Base-by-base conservation (phyloP, 192 early-diverging fungal species). In the Entomortierella parvispora region DNA sequence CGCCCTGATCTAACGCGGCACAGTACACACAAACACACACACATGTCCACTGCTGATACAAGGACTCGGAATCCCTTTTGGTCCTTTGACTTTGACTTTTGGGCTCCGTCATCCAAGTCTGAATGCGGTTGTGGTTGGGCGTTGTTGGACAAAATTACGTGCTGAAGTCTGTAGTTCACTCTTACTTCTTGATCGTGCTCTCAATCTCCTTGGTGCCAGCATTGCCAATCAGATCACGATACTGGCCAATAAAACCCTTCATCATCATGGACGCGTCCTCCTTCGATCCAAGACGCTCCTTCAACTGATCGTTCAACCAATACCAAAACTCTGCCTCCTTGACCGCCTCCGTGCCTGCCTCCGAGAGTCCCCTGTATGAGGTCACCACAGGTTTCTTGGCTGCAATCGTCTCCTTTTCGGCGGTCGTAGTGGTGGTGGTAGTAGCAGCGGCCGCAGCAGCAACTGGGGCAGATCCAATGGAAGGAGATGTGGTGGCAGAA, bases 261-360 rank as follows among this genome's bases (percentile, higher is more conserved):
- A 68, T 28, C 74, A 77, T 77, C 55, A 52, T n/a, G 17, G 74
- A 56, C 43, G 74, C 65, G 31, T 77, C 74, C 48, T 77, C 74
- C 42, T 77, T 77, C 15, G 74, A 77, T 29, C 65, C 74, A 52
- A 77, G n/a, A n/a, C 60, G 66, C 11, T 77, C 74, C 31, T 68
- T 77, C 28, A 77, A 22, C 25, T 77, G 74, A 44, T 64, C 66
- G 31, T 77, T 77, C 37, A 77, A 28, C 74, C 74, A 77, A n/a
- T 77, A 64, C 74, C 74, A 77, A 55, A 77, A 77, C 23, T 77
- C 74, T 7, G 65, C 66, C 11, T 77, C 66, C 61, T 33, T 62
- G 22, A 60, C 74, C 44, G 68, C 54, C 28, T 61, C 65, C 9
- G 74, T 77, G 22, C 63, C 66, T 9, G 54, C 48, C 48, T 77